phyloP scores from a whole-genome alignment of 306 rosid genomes.

The Oemleria cerasiformis region DNA sequence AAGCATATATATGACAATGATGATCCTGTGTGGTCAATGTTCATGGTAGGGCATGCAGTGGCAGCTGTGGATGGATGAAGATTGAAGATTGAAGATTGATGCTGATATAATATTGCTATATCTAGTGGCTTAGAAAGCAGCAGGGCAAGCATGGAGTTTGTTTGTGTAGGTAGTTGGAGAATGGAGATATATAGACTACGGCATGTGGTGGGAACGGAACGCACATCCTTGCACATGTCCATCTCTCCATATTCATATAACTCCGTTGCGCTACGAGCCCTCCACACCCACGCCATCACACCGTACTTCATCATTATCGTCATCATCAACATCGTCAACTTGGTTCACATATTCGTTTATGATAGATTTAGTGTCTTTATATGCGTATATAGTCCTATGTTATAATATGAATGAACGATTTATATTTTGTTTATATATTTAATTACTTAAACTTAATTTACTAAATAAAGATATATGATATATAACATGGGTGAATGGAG shows the following conservation, averaged over 20 bases:
- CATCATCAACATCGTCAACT: no score
- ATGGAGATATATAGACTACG: background rate
- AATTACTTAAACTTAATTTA: no score
- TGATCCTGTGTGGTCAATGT: no score
- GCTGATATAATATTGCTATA: no score
- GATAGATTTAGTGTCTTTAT: background rate
- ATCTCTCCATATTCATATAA: background rate
- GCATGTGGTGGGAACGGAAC: constrained; percentile 49
- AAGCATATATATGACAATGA: background rate
- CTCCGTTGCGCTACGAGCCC: constrained; percentile 10
- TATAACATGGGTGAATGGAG: no score
- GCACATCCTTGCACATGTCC: constrained; percentile 57
- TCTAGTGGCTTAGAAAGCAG: no score
- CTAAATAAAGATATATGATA: no score
- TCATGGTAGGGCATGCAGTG: background rate
- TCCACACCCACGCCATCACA: constrained; percentile 10
- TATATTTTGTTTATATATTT: no score
- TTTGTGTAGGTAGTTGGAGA: background rate
- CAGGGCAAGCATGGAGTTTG: no score
- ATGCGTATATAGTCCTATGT: no score
- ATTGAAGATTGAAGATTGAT: background rate
- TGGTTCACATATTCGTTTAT: background rate
- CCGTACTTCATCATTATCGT: no score
- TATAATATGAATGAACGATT: no score
- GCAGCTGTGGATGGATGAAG: background rate